Conservation (phyloP, 2,329 filamentous ascomycete genomes). For the Falciphora oryzae region DNA sequence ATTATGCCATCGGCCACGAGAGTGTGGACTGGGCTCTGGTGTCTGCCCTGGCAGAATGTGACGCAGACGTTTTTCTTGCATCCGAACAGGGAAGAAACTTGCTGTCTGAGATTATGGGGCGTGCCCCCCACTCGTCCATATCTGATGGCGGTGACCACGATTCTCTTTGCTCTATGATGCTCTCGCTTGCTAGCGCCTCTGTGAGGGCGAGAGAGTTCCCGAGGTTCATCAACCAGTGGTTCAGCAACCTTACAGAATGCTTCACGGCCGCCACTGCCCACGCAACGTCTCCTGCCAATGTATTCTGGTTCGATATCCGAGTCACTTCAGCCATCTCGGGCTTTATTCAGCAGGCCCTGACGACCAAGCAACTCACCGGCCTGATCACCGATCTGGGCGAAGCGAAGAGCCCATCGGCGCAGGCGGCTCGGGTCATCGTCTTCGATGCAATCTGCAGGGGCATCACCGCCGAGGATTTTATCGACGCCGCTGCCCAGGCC, state of each 20-base stretch:
- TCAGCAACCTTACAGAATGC: slow-evolving; percentile 31
- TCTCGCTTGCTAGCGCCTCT: slow-evolving; percentile 38
- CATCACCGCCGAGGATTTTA: slow-evolving; percentile 34
- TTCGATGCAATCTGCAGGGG: slow-evolving; percentile 37
- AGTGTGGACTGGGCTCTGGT: slow-evolving; percentile 37
- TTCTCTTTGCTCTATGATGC: slow-evolving; percentile 27
- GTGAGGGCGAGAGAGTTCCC: slow-evolving; percentile 37
- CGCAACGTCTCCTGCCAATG: neutral
- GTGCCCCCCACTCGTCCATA: slow-evolving; percentile 10
- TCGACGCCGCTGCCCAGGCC: slow-evolving; percentile 34
- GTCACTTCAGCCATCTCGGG: slow-evolving; percentile 19
- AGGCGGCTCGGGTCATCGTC: slow-evolving; percentile 33
- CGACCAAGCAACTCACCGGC: slow-evolving; percentile 36
- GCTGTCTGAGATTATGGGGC: slow-evolving; percentile 32
- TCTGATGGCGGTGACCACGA: slow-evolving; percentile 17
- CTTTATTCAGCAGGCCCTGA: slow-evolving; percentile 37
- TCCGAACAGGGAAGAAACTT: slow-evolving; percentile 32
- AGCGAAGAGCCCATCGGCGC: slow-evolving; percentile 23
- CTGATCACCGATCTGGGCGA: slow-evolving; percentile 37
- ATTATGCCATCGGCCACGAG: slow-evolving; percentile 32
- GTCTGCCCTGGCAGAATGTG: slow-evolving; percentile 35
- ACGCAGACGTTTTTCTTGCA: slow-evolving; percentile 40
- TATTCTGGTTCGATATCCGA: slow-evolving; percentile 23
- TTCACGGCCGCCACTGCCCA: slow-evolving; percentile 15
- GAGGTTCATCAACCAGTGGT: slow-evolving; percentile 43